These are phyloP conservation scores for Cladosporium oxysporum DNA, from an alignment of 2,329 filamentous ascomycete species.

Conservation along the genomic window DNA sequence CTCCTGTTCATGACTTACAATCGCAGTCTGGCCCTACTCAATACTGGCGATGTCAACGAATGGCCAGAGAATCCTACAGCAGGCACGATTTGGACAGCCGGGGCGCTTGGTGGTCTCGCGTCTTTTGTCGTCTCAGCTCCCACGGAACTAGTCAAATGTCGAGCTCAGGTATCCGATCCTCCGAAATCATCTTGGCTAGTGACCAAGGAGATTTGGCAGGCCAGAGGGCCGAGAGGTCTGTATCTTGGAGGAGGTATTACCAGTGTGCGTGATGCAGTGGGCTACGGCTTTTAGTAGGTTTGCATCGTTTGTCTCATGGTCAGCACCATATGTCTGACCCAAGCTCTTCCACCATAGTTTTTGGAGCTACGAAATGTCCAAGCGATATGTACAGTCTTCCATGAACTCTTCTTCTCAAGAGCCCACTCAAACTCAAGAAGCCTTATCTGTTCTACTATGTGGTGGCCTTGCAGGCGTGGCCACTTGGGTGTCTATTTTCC, in stretches of 20 bases:
- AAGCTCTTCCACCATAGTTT: slow-evolving; percentile 55
- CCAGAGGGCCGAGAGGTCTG: slow-evolving; percentile 62
- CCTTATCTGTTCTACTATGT: slow-evolving; percentile 62
- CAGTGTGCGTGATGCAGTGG: slow-evolving; percentile 78
- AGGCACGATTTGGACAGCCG: slow-evolving; percentile 65
- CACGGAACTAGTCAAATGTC: slow-evolving; percentile 88
- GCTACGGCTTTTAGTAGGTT: slow-evolving; percentile 88
- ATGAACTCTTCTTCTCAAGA: slow-evolving; percentile 41
- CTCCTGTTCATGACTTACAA: slow-evolving; percentile 91
- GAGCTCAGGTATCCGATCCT: slow-evolving; percentile 66
- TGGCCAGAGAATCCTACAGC: slow-evolving; percentile 26
- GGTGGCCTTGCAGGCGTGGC: slow-evolving; percentile 84
- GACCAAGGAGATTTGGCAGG: slow-evolving; percentile 36
- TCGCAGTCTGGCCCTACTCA: slow-evolving; percentile 68
- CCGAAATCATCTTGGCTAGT: slow-evolving; percentile 33
- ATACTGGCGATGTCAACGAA: slow-evolving; percentile 30
- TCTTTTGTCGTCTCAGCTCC: slow-evolving; percentile 85
- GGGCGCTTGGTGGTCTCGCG: slow-evolving; percentile 77
- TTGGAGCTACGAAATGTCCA: slow-evolving; percentile 82
- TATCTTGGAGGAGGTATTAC: slow-evolving; percentile 83
- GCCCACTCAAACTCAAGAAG: slow-evolving; percentile 43
- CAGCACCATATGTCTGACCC: not conserved
- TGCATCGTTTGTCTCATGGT: not conserved
- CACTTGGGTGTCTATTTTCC: slow-evolving; percentile 89
- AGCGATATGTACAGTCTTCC: slow-evolving; percentile 53